Evolutionary conservation across 805 yeast species (phyloP), one percentile per base, ranked within the genome.

Genomic region (Candida nonsorbophila): DNA sequence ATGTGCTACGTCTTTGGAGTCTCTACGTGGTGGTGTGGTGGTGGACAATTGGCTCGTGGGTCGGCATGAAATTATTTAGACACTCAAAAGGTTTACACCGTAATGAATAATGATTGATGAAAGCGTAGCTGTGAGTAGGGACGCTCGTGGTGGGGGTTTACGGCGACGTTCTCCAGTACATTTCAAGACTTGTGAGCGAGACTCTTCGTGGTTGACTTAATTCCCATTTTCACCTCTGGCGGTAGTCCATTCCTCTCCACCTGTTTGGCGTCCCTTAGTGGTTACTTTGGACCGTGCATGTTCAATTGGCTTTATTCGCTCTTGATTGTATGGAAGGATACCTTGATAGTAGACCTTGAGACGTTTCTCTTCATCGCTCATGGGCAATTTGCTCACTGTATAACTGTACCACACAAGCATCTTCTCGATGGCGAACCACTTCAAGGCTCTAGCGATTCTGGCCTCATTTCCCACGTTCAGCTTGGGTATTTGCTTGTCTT

Each of bases 51-150:
- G 57, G 71, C 3, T 74, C 87, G 7, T 84, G 94, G 94, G 63
- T 77, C 25, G 88, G 92, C 20, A 66, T 84, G 70, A 84, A 84
- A 52, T 58, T 84, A 33, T 84, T 84, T 55, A 63, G 86, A 32
- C 92, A 84, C 47, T 80, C 92, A 14, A 80, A 77, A 41, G 86
- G 86, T n/a, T n/a, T n/a, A n/a, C n/a, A n/a, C n/a, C n/a, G n/a
- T n/a, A n/a, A n/a, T n/a, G n/a, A n/a, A n/a, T n/a, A n/a, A n/a
- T n/a, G n/a, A n/a, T n/a, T n/a, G n/a, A n/a, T n/a, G n/a, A n/a
- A n/a, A n/a, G n/a, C n/a, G n/a, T n/a, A n/a, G n/a, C n/a, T n/a
- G n/a, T n/a, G n/a, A n/a, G n/a, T n/a, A n/a, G n/a, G n/a, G n/a
- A n/a, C n/a, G n/a, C n/a, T n/a, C n/a, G n/a, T n/a, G n/a, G n/a